Evolutionary conservation across 2,329 filamentous ascomycete species (phyloP).

Genomic region (Trichophyton schoenleinii): DNA sequence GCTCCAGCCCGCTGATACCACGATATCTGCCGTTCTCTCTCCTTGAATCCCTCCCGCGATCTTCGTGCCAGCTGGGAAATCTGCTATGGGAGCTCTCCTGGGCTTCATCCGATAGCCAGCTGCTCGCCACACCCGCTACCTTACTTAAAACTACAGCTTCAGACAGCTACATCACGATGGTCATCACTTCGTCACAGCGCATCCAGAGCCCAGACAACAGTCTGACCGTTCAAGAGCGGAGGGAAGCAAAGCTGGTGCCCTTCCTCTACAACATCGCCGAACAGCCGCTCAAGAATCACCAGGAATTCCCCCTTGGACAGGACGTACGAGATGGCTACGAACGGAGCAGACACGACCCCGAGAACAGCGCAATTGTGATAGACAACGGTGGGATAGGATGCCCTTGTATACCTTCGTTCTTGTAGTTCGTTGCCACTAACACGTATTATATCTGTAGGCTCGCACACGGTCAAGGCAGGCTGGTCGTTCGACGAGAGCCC

Average conservation of each 20-base stretch:
- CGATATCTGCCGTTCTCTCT: neutral
- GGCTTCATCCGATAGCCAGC: neutral
- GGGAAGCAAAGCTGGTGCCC: constrained; percentile 43
- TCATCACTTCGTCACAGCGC: constrained; percentile 30
- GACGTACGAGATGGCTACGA: constrained; percentile 55
- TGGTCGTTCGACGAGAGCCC: constrained; percentile 90
- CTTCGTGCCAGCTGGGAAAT: neutral
- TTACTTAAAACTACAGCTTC: neutral
- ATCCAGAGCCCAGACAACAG: constrained; percentile 28
- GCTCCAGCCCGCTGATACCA: neutral
- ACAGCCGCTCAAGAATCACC: constrained; percentile 49
- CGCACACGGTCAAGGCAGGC: constrained; percentile 76
- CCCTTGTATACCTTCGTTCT: neutral
- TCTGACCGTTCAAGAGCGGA: constrained; percentile 33
- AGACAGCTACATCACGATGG: constrained; percentile 22
- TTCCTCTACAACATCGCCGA: constrained; percentile 44
- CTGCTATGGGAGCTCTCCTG: neutral
- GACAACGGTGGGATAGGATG: constrained; percentile 62
- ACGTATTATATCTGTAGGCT: constrained; percentile 44
- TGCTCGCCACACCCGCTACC: neutral
- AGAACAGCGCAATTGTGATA: constrained; percentile 74
- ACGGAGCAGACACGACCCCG: constrained; percentile 45
- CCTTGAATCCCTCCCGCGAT: neutral
- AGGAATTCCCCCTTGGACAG: constrained; percentile 25
- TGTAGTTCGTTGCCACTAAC: neutral